A percentile compares a stretch with the other conserved stretches of the same genome.
Conservation (phyloP, 208 protist genomes). For the Leishmania guyanensis region DNA sequence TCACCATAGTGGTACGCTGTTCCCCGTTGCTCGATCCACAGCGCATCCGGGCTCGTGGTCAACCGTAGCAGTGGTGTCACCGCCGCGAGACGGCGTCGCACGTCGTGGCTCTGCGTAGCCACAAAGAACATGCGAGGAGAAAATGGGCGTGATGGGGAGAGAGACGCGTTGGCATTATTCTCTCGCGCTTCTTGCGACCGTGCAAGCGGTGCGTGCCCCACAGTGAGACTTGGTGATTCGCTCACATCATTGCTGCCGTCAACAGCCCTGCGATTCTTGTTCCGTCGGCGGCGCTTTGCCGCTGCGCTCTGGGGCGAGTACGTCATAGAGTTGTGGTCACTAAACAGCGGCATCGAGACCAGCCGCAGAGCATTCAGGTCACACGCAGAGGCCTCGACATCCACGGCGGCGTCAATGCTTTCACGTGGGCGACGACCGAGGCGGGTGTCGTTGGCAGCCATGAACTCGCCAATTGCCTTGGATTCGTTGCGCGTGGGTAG, state of each 20-base stretch:
- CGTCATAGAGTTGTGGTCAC: background rate
- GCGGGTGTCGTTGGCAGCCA: slow-evolving; percentile 6
- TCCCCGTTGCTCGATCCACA: slow-evolving; percentile 80
- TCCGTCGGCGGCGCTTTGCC: slow-evolving; percentile 12
- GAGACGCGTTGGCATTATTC: background rate
- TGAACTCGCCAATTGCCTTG: slow-evolving; percentile 9
- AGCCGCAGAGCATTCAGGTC: slow-evolving; percentile 1
- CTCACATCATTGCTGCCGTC: background rate
- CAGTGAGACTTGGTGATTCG: background rate
- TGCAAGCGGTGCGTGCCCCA: background rate
- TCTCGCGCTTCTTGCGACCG: background rate
- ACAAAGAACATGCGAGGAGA: slow-evolving; percentile 46
- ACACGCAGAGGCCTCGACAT: slow-evolving; percentile 5
- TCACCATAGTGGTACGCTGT: slow-evolving; percentile 46
- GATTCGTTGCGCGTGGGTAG: slow-evolving; percentile 12
- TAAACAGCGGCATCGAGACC: slow-evolving; percentile 6
- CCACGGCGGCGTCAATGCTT: background rate
- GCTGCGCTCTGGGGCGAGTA: slow-evolving; percentile 1
- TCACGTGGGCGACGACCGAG: slow-evolving; percentile 8
- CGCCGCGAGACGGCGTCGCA: slow-evolving; percentile 51
- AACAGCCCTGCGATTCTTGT: background rate
- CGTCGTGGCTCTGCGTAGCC: slow-evolving; percentile 81
- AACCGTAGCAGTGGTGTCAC: slow-evolving; percentile 64
- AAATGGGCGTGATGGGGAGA: slow-evolving; percentile 10
- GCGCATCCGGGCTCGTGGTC: slow-evolving; percentile 49